Base-by-base conservation (phyloP, 768 basidiomycete genomes). In the Agrocybe chaxingu region DNA sequence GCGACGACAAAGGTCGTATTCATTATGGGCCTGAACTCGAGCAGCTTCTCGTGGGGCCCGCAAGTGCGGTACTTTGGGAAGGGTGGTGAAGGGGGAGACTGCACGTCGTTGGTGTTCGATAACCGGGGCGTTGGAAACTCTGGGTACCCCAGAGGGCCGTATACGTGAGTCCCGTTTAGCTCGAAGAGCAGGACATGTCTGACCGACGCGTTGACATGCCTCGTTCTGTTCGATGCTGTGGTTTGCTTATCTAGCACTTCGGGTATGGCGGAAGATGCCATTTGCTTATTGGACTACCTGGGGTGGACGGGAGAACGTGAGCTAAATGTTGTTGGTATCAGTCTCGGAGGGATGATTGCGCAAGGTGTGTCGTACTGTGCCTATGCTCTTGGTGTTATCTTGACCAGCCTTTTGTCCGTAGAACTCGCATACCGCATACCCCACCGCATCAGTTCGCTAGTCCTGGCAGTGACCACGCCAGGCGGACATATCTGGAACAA, bases 51-150 rank as follows among this genome's bases (percentile, higher is more conserved):
- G 1, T 90, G 87, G 89, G 60, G 63, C 0, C 59, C 69, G 0
- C 88, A 92, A 62, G 84, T 92, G 2, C 64, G 75, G 3, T 72
- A 85, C 60, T 90, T 92, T 56, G 73, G 76, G 7, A 42, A 45
- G 50, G 52, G 48, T 11, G 56, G 45, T 42, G 52, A 30, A 52
- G 50, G 44, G 39, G 53, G 51, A 29, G 69, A 80, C 31, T 86
- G 85, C 59, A 75, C 81, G 0, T 69, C 80, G 9, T 71, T 92
- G 1, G 87, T 89, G 4, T 91, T 92, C 61, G 91, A 92, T 66
- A 92, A 93, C 63, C 78, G 91, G 33, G 91, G 91, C 1, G 88
- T 88, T 5, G 91, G 91, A 6, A 79, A 89, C 63, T 88, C 85
- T 30, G 79, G 75, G 3, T 72, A 80, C 37, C 89, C 89, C 0